phyloP scores from a whole-genome alignment of 768 basidiomycete species.

The Podaxis pistillaris region DNA sequence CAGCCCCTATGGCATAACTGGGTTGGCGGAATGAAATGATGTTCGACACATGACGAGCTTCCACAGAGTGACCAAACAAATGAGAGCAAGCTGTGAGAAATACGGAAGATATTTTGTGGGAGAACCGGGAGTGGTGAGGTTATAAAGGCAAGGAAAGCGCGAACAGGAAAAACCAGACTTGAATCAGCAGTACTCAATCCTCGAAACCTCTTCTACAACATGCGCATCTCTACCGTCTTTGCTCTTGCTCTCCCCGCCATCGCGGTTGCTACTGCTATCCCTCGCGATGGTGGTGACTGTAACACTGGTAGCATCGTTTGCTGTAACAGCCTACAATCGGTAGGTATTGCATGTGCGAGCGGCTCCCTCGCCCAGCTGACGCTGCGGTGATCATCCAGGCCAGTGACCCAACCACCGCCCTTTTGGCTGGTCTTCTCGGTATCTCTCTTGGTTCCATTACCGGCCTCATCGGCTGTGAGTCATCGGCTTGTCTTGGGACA shows the following conservation, averaged over 20 bases:
- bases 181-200: background rate
- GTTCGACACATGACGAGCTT: no score
- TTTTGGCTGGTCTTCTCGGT: conserved; percentile 13
- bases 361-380: no score
- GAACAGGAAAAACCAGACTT: background rate
- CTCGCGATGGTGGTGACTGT: background rate
- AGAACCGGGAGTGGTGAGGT: background rate
- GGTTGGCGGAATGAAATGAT: no score
- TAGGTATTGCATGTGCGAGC: background rate
- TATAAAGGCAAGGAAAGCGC: background rate
- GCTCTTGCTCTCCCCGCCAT: conserved; percentile 24
- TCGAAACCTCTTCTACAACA: conserved; percentile 11
- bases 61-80: no score
- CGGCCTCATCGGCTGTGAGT: conserved; percentile 19
- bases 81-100: no score
- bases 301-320: conserved; percentile 7
- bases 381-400: background rate
- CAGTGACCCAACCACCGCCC: background rate
- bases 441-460: conserved; percentile 19
- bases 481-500: background rate
- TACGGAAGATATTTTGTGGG: no score
- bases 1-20: no score
- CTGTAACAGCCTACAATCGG: conserved; percentile 19
- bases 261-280: conserved; percentile 21
- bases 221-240: conserved; percentile 20